phyloP scores from a whole-genome alignment of 495 filamentous ascomycete species.

The Baudoinia panamericana region DNA sequence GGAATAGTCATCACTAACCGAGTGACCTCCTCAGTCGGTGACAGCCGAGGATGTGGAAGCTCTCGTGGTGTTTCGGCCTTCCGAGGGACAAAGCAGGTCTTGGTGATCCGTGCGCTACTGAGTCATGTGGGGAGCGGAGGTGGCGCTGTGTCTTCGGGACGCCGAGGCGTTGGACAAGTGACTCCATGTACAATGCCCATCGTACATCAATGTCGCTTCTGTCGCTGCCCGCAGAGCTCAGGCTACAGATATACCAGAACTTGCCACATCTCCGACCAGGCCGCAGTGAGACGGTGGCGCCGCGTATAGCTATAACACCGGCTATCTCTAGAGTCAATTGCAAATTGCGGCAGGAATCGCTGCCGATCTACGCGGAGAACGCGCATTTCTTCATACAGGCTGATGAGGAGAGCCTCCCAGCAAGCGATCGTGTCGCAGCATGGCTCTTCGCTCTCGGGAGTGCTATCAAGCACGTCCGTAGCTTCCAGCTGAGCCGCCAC shows the following conservation, averaged over 20 bases:
- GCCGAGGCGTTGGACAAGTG: too few species aligned
- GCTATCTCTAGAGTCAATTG: constrained; percentile 7
- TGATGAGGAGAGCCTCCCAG: constrained; percentile 1
- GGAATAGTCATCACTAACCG: too few species aligned
- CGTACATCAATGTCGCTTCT: constrained; percentile 9
- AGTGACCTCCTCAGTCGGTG: too few species aligned
- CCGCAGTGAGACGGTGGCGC: constrained; percentile 3
- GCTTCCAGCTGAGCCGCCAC: constrained; percentile 15
- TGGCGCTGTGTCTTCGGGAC: too few species aligned
- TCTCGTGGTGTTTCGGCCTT: too few species aligned
- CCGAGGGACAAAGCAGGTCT: too few species aligned
- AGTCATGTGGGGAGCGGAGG: too few species aligned
- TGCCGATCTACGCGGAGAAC: constrained; percentile 11
- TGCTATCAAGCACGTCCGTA: constrained; percentile 2
- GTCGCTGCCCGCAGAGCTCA: constrained; percentile 8
- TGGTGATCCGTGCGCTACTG: too few species aligned
- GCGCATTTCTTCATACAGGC: constrained; percentile 9
- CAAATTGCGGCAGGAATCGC: constrained; percentile 2
- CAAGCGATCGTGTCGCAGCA: neutral
- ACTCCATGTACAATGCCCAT: too few species aligned
- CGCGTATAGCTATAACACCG: constrained; percentile 2
- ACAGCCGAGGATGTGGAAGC: too few species aligned
- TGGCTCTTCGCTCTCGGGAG: constrained; percentile 4
- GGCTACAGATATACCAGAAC: constrained; percentile 8
- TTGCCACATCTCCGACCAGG: constrained; percentile 1